Evolutionary conservation across 2,329 filamentous ascomycete genomes (phyloP).

Genomic region (Podosphaera aphanis): DNA sequence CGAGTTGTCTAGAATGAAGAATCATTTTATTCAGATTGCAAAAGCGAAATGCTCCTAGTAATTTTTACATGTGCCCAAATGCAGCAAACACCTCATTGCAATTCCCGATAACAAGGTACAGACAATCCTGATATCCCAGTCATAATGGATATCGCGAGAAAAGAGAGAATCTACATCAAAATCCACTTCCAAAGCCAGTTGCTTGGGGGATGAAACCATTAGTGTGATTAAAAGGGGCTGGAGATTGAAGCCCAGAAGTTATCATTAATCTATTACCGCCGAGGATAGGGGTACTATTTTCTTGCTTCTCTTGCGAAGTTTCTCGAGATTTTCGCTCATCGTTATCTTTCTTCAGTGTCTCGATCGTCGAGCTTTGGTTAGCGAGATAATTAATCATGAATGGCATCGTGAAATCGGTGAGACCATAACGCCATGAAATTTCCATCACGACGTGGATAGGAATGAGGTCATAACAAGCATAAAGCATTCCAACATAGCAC

Average conservation of each 20-base stretch:
- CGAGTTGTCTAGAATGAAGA: neutral
- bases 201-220: slow-evolving; percentile 81
- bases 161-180: slow-evolving; percentile 17
- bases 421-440: slow-evolving; percentile 85
- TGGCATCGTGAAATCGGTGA: slow-evolving; percentile 95
- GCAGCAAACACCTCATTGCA: slow-evolving; percentile 2
- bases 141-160: slow-evolving; percentile 14
- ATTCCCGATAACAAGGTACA: slow-evolving; percentile 10
- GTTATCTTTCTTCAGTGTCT: slow-evolving; percentile 77
- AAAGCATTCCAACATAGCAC: slow-evolving; percentile 99
- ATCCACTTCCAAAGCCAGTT: slow-evolving; percentile 42
- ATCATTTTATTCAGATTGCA: neutral
- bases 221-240: slow-evolving; percentile 48
- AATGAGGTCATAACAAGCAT: slow-evolving; percentile 93
- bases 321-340: slow-evolving; percentile 74
- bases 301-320: slow-evolving; percentile 51
- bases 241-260: slow-evolving; percentile 31
- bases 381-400: slow-evolving; percentile 98
- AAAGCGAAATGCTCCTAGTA: neutral
- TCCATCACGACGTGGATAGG: slow-evolving; percentile 82
- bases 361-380: slow-evolving; percentile 72
- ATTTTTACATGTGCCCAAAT: neutral
- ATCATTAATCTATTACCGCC: slow-evolving; percentile 81
- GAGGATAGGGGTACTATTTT: slow-evolving; percentile 83
- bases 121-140: slow-evolving; percentile 11